A percentile compares a stretch with the other conserved stretches of the same genome.
Conservation (phyloP, 2,329 filamentous ascomycete species). For the Rugonectria rugulosa region DNA sequence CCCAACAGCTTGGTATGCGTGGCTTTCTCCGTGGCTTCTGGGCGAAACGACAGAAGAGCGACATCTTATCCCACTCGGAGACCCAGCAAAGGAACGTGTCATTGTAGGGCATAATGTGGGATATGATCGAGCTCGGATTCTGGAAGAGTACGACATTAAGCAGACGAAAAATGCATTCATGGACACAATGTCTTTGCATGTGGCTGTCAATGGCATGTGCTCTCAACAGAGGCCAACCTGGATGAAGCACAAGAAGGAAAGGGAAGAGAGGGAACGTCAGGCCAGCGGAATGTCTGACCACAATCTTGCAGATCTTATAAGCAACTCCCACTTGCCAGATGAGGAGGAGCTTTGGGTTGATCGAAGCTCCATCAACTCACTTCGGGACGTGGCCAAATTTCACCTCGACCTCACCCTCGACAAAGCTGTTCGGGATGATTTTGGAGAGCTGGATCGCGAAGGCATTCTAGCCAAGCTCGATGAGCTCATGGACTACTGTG, state of each 20-base stretch:
- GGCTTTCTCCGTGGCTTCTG: slow-evolving; percentile 94
- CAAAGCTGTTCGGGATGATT: slow-evolving; percentile 85
- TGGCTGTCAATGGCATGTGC: slow-evolving; percentile 99
- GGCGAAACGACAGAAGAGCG: slow-evolving; percentile 78
- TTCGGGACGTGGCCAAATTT: slow-evolving; percentile 95
- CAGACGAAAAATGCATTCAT: slow-evolving; percentile 88
- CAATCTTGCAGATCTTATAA: slow-evolving; percentile 75
- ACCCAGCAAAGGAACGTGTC: slow-evolving; percentile 75
- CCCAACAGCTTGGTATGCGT: slow-evolving; percentile 93
- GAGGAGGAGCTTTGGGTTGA: slow-evolving; percentile 97
- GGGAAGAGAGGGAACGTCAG: slow-evolving; percentile 82
- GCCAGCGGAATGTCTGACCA: slow-evolving; percentile 73
- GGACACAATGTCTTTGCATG: slow-evolving; percentile 98
- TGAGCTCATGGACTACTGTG: slow-evolving; percentile 90
- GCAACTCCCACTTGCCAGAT: slow-evolving; percentile 75
- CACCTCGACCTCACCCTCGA: slow-evolving; percentile 92
- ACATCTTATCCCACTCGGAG: slow-evolving; percentile 87
- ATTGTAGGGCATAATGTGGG: slow-evolving; percentile 96
- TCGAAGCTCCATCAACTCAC: slow-evolving; percentile 91
- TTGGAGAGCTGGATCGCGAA: slow-evolving; percentile 79
- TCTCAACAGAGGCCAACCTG: slow-evolving; percentile 94
- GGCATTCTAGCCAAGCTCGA: slow-evolving; percentile 77
- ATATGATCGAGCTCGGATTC: slow-evolving; percentile 87
- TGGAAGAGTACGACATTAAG: slow-evolving; percentile 86
- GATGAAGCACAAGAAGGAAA: slow-evolving; percentile 95